Percentiles rank a stretch among this genome's conserved stretches.
Evolutionary conservation across 1,284 basidiomycete species (phyloP).

Genomic region (Ganoderma lingzhi): DNA sequence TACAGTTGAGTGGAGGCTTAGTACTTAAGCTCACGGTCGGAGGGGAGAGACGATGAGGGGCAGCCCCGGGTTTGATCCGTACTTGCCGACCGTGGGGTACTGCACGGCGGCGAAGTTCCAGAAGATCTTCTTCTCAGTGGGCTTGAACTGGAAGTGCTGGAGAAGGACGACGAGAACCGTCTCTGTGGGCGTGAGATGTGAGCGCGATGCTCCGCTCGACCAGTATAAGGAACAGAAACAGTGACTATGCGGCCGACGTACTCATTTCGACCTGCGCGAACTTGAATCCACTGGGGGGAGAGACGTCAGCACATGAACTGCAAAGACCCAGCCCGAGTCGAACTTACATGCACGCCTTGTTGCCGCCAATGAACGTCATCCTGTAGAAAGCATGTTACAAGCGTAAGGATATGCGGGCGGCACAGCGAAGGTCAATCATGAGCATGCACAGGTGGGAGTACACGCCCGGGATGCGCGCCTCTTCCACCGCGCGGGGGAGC

Average conservation of each 20-base stretch:
- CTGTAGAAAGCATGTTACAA: slow-evolving; percentile 29
- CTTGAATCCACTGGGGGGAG: slow-evolving; percentile 23
- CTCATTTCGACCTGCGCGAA: slow-evolving; percentile 29
- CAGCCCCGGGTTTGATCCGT: slow-evolving; percentile 20
- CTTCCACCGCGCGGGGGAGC: slow-evolving; percentile 19
- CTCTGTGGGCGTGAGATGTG: slow-evolving; percentile 18
- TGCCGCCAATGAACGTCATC: slow-evolving; percentile 45
- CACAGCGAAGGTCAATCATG: background rate
- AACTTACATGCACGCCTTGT: slow-evolving; percentile 6
- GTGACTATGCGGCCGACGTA: slow-evolving; percentile 11
- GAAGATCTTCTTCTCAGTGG: slow-evolving; percentile 23
- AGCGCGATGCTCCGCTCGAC: background rate
- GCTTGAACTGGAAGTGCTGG: slow-evolving; percentile 31
- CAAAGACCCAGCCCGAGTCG: background rate
- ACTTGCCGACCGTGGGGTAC: slow-evolving; percentile 28
- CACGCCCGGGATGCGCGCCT: slow-evolving; percentile 23
- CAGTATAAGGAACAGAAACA: too few species aligned
- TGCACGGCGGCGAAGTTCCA: slow-evolving; percentile 34
- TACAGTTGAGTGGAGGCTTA: too few species aligned
- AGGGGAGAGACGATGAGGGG: slow-evolving; percentile 22
- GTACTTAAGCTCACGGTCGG: too few species aligned
- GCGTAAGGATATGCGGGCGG: background rate
- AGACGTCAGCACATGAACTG: background rate
- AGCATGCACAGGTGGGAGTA: slow-evolving; percentile 19
- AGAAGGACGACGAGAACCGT: slow-evolving; percentile 30